phyloP scores from a whole-genome alignment of 2,329 filamentous ascomycete species.

The Graphiopsis chlorocephala region DNA sequence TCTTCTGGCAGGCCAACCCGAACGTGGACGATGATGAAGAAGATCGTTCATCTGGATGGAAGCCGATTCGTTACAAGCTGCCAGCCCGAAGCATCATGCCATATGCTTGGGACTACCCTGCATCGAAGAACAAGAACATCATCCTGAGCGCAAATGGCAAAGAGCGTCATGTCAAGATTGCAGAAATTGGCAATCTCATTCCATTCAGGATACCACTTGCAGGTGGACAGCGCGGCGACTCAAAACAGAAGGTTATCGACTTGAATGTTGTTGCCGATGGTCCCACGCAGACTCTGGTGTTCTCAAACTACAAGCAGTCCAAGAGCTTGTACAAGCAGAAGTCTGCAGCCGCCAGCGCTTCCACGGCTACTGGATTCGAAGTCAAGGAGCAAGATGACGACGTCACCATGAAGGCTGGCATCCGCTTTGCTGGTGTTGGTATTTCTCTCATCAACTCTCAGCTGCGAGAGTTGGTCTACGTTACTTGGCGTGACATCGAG shows the following conservation, averaged over 20 bases:
- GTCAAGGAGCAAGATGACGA: constrained; percentile 88
- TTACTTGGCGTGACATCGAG: constrained; percentile 88
- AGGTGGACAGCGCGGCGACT: constrained; percentile 49
- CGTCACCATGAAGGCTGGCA: constrained; percentile 82
- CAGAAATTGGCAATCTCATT: constrained; percentile 93
- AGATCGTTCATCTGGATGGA: constrained; percentile 79
- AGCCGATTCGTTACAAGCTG: constrained; percentile 85
- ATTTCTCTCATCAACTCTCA: constrained; percentile 92
- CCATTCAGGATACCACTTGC: constrained; percentile 82
- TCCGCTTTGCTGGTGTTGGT: constrained; percentile 85
- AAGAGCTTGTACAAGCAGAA: constrained; percentile 85
- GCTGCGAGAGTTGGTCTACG: constrained; percentile 84
- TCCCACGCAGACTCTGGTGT: constrained; percentile 87
- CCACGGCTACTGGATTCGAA: constrained; percentile 74
- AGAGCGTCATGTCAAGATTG: constrained; percentile 88
- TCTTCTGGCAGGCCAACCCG: constrained; percentile 92
- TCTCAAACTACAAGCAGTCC: constrained; percentile 90
- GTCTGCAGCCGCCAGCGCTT: constrained; percentile 53
- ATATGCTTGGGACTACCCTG: constrained; percentile 98
- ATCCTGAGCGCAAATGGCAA: constrained; percentile 75
- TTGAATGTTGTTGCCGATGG: constrained; percentile 95
- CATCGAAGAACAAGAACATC: constrained; percentile 92
- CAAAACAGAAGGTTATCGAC: constrained; percentile 82
- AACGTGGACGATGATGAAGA: constrained; percentile 90
- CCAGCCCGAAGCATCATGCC: constrained; percentile 98